Conservation (phyloP, 371 early-diverging fungal genomes). For the Apophysomyces sp. region DNA sequence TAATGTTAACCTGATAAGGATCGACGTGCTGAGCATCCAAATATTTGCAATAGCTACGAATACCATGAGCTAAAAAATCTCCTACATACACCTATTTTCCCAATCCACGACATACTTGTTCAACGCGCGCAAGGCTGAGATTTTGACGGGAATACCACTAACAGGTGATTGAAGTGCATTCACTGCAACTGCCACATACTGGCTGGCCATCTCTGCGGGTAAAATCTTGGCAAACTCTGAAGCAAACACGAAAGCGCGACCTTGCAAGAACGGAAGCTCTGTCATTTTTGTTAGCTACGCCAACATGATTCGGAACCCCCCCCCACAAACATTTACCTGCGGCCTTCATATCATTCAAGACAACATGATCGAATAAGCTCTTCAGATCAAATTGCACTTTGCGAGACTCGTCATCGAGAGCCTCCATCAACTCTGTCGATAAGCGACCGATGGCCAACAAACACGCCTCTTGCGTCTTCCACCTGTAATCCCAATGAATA, state of each 20-base stretch:
- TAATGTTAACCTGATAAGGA: conserved; percentile 67
- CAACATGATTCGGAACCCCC: too few species aligned
- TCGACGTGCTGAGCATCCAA: conserved; percentile 55
- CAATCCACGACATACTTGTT: conserved; percentile 56
- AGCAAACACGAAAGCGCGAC: conserved; percentile 86
- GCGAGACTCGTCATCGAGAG: conserved; percentile 39
- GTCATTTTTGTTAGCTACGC: too few species aligned
- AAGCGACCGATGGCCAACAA: conserved; percentile 72
- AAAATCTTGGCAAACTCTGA: conserved; percentile 78
- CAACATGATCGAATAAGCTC: conserved; percentile 78
- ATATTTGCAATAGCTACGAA: conserved; percentile 60
- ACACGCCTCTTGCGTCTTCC: conserved; percentile 85
- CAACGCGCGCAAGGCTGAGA: conserved; percentile 81
- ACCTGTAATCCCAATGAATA: conserved; percentile 40
- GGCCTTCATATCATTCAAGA: conserved; percentile 66
- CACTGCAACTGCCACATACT: conserved; percentile 75
- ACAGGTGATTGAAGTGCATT: conserved; percentile 63
- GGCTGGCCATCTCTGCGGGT: conserved; percentile 62
- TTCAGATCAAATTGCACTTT: conserved; percentile 57
- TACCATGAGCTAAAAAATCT: background rate
- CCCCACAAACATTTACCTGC: conserved; percentile 39
- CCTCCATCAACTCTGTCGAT: conserved; percentile 59
- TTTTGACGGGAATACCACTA: conserved; percentile 65
- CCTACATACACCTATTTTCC: background rate
- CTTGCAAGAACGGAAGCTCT: conserved; percentile 83